These are phyloP conservation scores for Claviceps africana DNA, from an alignment of 2,329 filamentous ascomycete species.

Conservation along the genomic window DNA sequence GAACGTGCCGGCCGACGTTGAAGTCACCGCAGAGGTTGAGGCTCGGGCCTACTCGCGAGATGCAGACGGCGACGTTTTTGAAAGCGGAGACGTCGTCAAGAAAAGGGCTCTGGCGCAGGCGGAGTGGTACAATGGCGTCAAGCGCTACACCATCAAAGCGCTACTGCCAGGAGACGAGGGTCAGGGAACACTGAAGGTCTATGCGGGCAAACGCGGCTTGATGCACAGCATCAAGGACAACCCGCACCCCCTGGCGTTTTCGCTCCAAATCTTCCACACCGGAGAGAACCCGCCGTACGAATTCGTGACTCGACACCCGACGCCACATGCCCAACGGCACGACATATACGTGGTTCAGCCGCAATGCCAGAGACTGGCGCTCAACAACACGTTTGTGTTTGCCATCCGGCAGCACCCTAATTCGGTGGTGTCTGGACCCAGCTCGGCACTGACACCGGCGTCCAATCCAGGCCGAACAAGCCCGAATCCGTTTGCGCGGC, in stretches of 20 bases:
- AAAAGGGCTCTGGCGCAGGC: slow-evolving; percentile 84
- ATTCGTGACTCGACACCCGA: slow-evolving; percentile 85
- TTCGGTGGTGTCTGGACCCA: slow-evolving; percentile 28
- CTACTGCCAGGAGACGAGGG: slow-evolving; percentile 85
- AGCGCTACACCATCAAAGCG: slow-evolving; percentile 88
- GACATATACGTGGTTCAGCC: slow-evolving; percentile 95
- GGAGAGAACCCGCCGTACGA: slow-evolving; percentile 91
- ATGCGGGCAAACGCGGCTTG: slow-evolving; percentile 82
- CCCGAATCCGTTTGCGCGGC: slow-evolving; percentile 48
- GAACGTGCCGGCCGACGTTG: slow-evolving; percentile 75
- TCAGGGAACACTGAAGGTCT: slow-evolving; percentile 74
- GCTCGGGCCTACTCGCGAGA: slow-evolving; percentile 68
- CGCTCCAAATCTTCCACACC: slow-evolving; percentile 77
- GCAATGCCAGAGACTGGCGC: slow-evolving; percentile 72
- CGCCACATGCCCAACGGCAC: slow-evolving; percentile 91
- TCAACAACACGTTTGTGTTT: slow-evolving; percentile 98
- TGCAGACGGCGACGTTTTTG: slow-evolving; percentile 80
- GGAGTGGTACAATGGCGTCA: slow-evolving; percentile 77
- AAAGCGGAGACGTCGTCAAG: slow-evolving; percentile 72
- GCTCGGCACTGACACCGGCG: slow-evolving; percentile 28
- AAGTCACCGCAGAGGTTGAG: slow-evolving; percentile 86
- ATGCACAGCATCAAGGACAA: slow-evolving; percentile 98
- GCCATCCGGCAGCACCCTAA: slow-evolving; percentile 80
- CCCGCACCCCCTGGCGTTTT: slow-evolving; percentile 77
- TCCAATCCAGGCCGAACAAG: slow-evolving; percentile 35